Conservation (phyloP, 2,329 filamentous ascomycete genomes). For the Coniochaeta sp. region DNA sequence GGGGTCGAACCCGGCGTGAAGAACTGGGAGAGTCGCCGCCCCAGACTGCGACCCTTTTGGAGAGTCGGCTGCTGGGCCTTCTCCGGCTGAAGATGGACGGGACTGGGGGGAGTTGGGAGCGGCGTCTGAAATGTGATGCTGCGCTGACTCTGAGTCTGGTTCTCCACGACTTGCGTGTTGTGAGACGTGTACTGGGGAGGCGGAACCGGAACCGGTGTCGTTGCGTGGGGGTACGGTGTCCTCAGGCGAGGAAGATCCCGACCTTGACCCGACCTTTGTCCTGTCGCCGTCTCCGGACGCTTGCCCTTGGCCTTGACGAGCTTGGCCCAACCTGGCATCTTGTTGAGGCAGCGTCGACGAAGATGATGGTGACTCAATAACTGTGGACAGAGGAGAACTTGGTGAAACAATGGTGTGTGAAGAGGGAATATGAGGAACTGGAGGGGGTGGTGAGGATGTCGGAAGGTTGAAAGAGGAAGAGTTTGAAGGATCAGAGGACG, state of each 20-base stretch:
- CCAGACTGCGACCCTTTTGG: background rate
- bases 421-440: conserved; percentile 9
- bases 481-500: background rate
- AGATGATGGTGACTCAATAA: background rate
- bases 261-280: background rate
- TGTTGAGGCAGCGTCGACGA: background rate
- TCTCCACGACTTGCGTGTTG: no score
- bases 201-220: background rate
- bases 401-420: background rate
- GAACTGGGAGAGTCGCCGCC: background rate
- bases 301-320: background rate
- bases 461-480: background rate
- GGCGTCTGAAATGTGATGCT: no score
- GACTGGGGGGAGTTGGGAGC: no score
- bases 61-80: background rate
- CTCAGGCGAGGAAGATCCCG: background rate
- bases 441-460: conserved; percentile 7
- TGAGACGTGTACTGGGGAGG: background rate
- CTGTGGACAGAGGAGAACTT: background rate
- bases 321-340: background rate
- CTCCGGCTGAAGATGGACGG: background rate
- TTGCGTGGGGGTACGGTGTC: background rate
- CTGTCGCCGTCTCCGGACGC: background rate
- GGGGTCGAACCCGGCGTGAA: background rate
- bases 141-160: background rate